Base-by-base conservation (phyloP, 2,329 filamentous ascomycete species). In the Byssochlamys sp. region DNA sequence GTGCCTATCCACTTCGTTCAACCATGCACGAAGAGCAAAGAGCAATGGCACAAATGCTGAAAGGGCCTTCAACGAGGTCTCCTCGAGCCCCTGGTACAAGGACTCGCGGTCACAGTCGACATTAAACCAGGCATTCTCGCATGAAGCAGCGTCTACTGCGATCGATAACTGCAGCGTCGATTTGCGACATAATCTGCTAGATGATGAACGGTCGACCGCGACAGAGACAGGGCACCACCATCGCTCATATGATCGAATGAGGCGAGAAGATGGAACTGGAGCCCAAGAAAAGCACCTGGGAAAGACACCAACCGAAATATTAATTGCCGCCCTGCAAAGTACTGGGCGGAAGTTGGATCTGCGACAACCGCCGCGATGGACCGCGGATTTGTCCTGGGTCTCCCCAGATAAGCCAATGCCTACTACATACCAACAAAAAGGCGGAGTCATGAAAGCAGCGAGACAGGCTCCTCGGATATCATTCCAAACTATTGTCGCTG, bases 401-500 rank as follows among this genome's bases (percentile, higher is more conserved):
- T 50, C 57, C 53, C 54, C 61, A 59, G 53, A 53, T 24, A 29
- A 59, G 56, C 48, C 58, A 31, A 12, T 29, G 24, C 50, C 33
- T 0, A 56, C 29, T 49, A 28, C 51, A 4, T n/a, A 24, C 11
- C 29, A 27, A 24, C 14, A 6, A 4, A 49, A 49, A 4, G n/a
- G n/a, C 10, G 3, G 27, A 25, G n/a, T 7, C 35, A 52, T 12
- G 7, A 10, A n/a, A n/a, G 7, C 31, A 28, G 12, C 14, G 4
- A 25, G 57, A 7, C 29, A 52, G 33, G 28, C 58, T 19, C 35
- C 57, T 28, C 63, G 65, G 50, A 55, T 62, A 12, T 68, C 66
- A 2, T 62, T 75, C 2, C 71, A 72, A 54, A 68, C 64, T 6
- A 73, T 74, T 53, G 62, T 75, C 55, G 71, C 71, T 6, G 69